Evolutionary conservation across 345 rosid species (phyloP).

Genomic region (Boechera divaricarpa): DNA sequence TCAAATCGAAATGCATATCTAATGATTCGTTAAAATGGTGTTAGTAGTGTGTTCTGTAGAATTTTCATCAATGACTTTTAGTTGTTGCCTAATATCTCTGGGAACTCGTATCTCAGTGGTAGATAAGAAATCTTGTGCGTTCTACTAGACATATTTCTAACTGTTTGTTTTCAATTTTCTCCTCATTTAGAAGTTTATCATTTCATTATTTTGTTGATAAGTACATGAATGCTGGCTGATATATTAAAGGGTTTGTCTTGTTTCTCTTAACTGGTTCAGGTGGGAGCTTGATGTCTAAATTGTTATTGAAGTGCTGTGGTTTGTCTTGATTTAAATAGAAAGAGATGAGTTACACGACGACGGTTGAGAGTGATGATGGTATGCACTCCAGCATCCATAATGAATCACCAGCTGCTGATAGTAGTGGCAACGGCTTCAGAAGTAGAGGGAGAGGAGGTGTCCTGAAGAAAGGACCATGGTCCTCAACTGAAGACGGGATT

Average conservation of each 20-base stretch:
- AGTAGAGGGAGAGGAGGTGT: slow-evolving; percentile 52
- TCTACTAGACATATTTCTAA: slow-evolving; percentile 8
- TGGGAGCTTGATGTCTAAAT: slow-evolving; percentile 50
- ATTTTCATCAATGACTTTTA: not conserved
- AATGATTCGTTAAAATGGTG: slow-evolving; percentile 1
- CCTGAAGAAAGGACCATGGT: slow-evolving; percentile 99
- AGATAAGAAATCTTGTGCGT: slow-evolving; percentile 4
- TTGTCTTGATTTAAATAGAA: slow-evolving; percentile 47
- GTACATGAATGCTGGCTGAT: slow-evolving; percentile 15
- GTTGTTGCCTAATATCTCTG: slow-evolving; percentile 17
- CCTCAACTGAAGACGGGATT: slow-evolving; percentile 91
- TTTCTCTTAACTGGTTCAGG: slow-evolving; percentile 47
- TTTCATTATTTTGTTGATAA: slow-evolving; percentile 27
- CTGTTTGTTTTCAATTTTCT: slow-evolving; percentile 21
- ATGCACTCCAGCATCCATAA: slow-evolving; percentile 57
- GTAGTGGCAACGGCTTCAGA: slow-evolving; percentile 52
- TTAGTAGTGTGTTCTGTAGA: not conserved
- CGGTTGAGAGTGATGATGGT: slow-evolving; percentile 63
- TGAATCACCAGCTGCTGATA: slow-evolving; percentile 60
- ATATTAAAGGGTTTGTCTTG: slow-evolving; percentile 27
- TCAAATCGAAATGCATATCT: slow-evolving; percentile 14
- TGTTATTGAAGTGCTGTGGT: slow-evolving; percentile 48
- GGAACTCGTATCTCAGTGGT: slow-evolving; percentile 2
- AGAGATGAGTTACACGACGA: slow-evolving; percentile 69
- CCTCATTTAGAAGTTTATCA: slow-evolving; percentile 29